A percentile compares a stretch with the other conserved stretches of the same genome.
These are phyloP conservation scores for Hymenochaete sp. DNA, from an alignment of 1,284 basidiomycete species.

Conservation along the genomic window DNA sequence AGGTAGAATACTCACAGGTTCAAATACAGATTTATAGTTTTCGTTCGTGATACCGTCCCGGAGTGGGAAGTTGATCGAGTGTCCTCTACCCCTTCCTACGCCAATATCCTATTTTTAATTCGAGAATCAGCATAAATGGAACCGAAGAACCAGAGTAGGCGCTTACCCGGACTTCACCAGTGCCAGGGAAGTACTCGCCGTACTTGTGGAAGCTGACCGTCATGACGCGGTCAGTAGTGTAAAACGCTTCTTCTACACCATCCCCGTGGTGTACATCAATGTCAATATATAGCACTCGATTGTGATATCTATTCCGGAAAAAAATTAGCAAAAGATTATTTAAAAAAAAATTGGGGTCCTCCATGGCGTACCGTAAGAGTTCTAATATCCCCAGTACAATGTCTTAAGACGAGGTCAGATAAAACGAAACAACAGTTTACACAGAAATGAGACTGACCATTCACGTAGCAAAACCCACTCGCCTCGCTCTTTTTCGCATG, in stretches of 20 bases:
- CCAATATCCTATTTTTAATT: conserved; percentile 70
- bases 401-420: conserved; percentile 39
- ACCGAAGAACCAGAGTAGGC: not conserved
- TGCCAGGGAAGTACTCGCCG: conserved; percentile 98
- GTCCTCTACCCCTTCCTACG: conserved; percentile 87
- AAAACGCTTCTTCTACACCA: conserved; percentile 99
- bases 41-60: conserved; percentile 96
- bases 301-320: conserved; percentile 64
- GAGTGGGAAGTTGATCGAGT: conserved; percentile 91
- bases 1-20: conserved; percentile 59
- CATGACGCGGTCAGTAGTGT: conserved; percentile 98
- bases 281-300: conserved; percentile 94
- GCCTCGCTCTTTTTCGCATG: conserved; percentile 99
- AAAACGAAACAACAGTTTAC: not conserved
- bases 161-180: conserved; percentile 84
- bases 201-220: conserved; percentile 98
- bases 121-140: conserved; percentile 7
- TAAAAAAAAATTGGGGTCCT: conserved; percentile 1
- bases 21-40: conserved; percentile 91
- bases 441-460: conserved; percentile 47
- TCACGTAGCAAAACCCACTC: conserved; percentile 98
- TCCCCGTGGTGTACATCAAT: conserved; percentile 99
- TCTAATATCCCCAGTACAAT: conserved; percentile 98
- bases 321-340: conserved; percentile 2
- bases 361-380: conserved; percentile 58